A percentile compares a stretch with the other conserved stretches of the same genome.
phyloP scores from a whole-genome alignment of 208 protist genomes.

The Polymyxa betae region DNA sequence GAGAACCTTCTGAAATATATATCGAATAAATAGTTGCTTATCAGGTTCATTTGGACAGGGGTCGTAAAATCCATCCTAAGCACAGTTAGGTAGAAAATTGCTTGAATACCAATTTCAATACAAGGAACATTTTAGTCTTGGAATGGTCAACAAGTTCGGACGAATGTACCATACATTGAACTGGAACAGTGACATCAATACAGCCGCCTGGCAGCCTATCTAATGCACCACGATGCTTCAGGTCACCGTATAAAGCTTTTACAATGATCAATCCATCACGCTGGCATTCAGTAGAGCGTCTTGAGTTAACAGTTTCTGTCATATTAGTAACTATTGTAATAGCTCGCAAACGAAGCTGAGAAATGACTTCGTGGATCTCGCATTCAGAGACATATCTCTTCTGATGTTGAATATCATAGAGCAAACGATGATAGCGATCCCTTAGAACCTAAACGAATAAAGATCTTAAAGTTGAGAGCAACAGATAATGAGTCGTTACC shows the following conservation, averaged over 20 bases:
- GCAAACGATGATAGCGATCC: conserved; percentile 40
- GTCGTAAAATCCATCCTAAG: conserved; percentile 25
- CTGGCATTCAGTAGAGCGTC: background rate
- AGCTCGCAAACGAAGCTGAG: background rate
- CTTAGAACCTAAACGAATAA: background rate
- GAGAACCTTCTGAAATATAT: conserved; percentile 30
- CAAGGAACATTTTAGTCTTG: conserved; percentile 20
- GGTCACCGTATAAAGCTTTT: conserved; percentile 41
- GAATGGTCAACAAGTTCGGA: conserved; percentile 50
- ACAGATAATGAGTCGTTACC: background rate
- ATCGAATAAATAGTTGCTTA: conserved; percentile 22
- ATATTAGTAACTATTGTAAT: background rate
- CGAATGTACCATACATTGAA: conserved; percentile 17
- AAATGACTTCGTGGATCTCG: conserved; percentile 27
- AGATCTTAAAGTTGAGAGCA: background rate
- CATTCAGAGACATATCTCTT: background rate
- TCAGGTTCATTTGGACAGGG: conserved; percentile 15
- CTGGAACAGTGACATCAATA: conserved; percentile 28
- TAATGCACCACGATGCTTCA: conserved; percentile 26
- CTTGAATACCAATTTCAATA: background rate
- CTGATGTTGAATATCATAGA: conserved; percentile 26
- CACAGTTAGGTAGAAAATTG: background rate
- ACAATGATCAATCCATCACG: conserved; percentile 3
- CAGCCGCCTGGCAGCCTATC: background rate
- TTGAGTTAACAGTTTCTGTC: background rate